Percentiles rank a stretch among this genome's conserved stretches.
Evolutionary conservation across 2,329 filamentous ascomycete genomes (phyloP).

Genomic region (Fusarium burgessii): DNA sequence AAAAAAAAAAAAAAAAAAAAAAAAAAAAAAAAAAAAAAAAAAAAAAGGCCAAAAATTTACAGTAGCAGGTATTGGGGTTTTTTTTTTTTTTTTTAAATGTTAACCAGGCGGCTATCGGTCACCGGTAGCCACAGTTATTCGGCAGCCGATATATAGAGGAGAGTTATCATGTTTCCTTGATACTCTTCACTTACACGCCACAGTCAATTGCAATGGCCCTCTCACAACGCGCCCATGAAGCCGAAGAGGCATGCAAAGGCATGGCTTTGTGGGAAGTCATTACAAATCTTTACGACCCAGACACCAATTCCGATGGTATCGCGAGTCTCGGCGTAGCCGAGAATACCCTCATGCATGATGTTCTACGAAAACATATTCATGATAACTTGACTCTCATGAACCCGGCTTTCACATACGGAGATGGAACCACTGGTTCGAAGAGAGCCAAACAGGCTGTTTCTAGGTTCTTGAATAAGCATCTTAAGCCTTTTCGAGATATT

Average conservation of each 20-base stretch:
- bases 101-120: conserved; percentile 26
- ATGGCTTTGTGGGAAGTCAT: conserved; percentile 58
- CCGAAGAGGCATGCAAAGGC: conserved; percentile 45
- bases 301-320: conserved; percentile 57
- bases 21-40: no score
- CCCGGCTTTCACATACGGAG: conserved; percentile 56
- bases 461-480: conserved; percentile 52
- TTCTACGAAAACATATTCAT: conserved; percentile 57
- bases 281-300: conserved; percentile 57
- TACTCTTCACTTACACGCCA: neutral
- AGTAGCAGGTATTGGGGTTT: neutral
- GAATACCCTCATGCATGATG: conserved; percentile 63
- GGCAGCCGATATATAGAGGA: conserved; percentile 4
- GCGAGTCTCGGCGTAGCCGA: conserved; percentile 65
- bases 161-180: neutral
- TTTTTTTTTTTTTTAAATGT: neutral
- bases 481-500: conserved; percentile 48
- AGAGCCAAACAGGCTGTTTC: conserved; percentile 49
- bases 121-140: conserved; percentile 17
- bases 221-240: conserved; percentile 48
- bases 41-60: neutral
- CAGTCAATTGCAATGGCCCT: conserved; percentile 34
- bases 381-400: conserved; percentile 50
- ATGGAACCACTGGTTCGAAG: conserved; percentile 55
- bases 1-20: no score